Percentiles rank a stretch among this genome's conserved stretches.
These are phyloP conservation scores for Strobilomyces echinocephalus DNA, from an alignment of 768 basidiomycete genomes.

Conservation along the genomic window DNA sequence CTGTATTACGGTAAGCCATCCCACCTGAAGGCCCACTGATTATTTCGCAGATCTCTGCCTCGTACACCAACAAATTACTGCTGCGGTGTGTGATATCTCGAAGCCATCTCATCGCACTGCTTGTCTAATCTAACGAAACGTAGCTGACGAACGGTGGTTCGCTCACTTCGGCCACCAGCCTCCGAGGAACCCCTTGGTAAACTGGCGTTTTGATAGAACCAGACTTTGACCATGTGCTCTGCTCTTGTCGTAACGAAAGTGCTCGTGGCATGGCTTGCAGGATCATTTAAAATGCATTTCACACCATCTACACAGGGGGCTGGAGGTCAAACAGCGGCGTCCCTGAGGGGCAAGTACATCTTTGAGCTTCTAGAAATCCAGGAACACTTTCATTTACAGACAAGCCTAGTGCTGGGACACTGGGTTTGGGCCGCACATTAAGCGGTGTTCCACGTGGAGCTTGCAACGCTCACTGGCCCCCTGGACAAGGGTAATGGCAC, in stretches of 20 bases:
- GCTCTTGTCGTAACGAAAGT: slow-evolving; percentile 9
- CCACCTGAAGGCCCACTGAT: neutral
- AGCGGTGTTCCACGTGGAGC: neutral
- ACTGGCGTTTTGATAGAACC: neutral
- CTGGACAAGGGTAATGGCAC: slow-evolving; percentile 1
- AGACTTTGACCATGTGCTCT: neutral
- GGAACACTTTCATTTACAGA: slow-evolving; percentile 5
- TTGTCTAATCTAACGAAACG: neutral
- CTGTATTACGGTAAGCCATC: neutral
- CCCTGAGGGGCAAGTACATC: neutral
- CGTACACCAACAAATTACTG: slow-evolving; percentile 31
- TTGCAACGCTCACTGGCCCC: neutral
- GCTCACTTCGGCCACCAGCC: slow-evolving; percentile 19
- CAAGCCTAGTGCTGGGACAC: neutral
- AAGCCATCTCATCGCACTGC: neutral
- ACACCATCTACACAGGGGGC: neutral
- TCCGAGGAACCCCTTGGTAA: slow-evolving; percentile 34
- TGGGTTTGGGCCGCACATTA: slow-evolving; percentile 2
- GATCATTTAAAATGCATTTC: slow-evolving; percentile 7
- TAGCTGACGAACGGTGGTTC: slow-evolving; percentile 32
- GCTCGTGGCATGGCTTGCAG: slow-evolving; percentile 2
- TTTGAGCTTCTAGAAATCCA: slow-evolving; percentile 1
- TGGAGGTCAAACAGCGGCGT: neutral
- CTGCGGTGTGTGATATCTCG: slow-evolving; percentile 19
- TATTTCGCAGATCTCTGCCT: slow-evolving; percentile 27